phyloP scores from a whole-genome alignment of 768 basidiomycete species.

The Paxillus rubicundulus region DNA sequence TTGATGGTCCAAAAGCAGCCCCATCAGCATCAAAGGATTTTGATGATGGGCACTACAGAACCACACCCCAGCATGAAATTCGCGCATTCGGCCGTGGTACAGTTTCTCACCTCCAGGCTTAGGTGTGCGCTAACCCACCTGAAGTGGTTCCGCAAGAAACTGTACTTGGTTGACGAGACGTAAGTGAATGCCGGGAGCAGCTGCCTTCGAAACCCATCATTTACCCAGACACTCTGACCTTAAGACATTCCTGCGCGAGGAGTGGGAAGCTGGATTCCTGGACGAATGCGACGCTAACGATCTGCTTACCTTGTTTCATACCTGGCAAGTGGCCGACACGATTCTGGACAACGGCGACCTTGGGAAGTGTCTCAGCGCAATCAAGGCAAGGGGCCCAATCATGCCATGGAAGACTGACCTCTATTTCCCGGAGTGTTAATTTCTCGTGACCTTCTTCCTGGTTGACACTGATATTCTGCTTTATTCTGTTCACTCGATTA shows the following conservation, averaged over 20 bases:
- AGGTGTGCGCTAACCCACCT: neutral
- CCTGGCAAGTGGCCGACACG: constrained; percentile 48
- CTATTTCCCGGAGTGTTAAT: constrained; percentile 45
- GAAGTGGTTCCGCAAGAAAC: constrained; percentile 55
- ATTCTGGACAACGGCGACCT: constrained; percentile 45
- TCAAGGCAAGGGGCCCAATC: constrained; percentile 52
- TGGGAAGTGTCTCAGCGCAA: constrained; percentile 35
- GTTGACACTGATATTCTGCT: neutral
- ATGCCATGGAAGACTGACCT: constrained; percentile 61
- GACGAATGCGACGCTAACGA: constrained; percentile 55
- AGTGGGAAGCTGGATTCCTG: constrained; percentile 49
- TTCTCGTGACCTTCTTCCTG: neutral
- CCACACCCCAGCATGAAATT: constrained; percentile 45
- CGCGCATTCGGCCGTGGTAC: constrained; percentile 56
- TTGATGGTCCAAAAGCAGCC: constrained; percentile 60
- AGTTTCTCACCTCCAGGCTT: constrained; percentile 22
- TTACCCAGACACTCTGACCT: constrained; percentile 43
- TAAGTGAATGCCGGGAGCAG: constrained; percentile 18
- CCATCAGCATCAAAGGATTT: constrained; percentile 53
- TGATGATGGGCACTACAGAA: constrained; percentile 49
- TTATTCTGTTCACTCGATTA: constrained; percentile 16
- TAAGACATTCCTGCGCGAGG: constrained; percentile 47
- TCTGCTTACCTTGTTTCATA: constrained; percentile 45
- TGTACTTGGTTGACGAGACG: constrained; percentile 42
- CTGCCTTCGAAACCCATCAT: neutral